Base-by-base conservation (phyloP, 2,329 filamentous ascomycete species). In the Tolypocladium paradoxum region DNA sequence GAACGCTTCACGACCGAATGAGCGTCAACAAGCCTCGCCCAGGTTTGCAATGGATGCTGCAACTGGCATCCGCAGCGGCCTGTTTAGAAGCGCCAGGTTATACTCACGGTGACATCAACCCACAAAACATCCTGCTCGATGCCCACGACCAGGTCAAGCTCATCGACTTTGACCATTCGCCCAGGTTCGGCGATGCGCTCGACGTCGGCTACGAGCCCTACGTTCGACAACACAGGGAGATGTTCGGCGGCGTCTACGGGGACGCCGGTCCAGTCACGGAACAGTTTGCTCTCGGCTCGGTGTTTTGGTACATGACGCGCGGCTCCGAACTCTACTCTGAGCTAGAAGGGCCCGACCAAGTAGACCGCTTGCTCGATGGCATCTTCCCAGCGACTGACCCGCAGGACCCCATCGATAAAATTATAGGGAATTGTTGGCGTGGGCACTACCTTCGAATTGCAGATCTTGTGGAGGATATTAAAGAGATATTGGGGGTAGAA, bases 201-300 rank as follows among this genome's bases (percentile, higher is more conserved):
- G 49, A 60, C 31, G 56, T 59, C 22, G 58, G 57, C 48, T 56
- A 58, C 48, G 54, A 59, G 35, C 58, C 58, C 9, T 59, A 58
- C 29, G 56, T 60, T 49, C 55, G 58, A 50, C 54, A 57, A 51
- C 37, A 31, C 35, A 56, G 54, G n/a, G 38, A 52, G 6, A 7
- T 7, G 6, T 20, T 14, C 3, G 55, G 53, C 24, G 55, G 58
- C 6, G 16, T 34, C 2, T 58, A 31, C 33, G 55, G 58, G 7
- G 24, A 45, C 43, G 56, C 58, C 34, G 52, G 57, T 34, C 53
- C 55, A n/a, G 43, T 37, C 31, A 54, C 56, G 2, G 58, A 60
- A 29, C 56, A 59, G 51, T 59, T 57, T 22, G 57, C 57, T 37
- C 56, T 59, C 1, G 57, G 55, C 2, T 60, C 53, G 2, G 46